Evolutionary conservation across 495 filamentous ascomycete genomes (phyloP).

Genomic region (Penicillium manginii): DNA sequence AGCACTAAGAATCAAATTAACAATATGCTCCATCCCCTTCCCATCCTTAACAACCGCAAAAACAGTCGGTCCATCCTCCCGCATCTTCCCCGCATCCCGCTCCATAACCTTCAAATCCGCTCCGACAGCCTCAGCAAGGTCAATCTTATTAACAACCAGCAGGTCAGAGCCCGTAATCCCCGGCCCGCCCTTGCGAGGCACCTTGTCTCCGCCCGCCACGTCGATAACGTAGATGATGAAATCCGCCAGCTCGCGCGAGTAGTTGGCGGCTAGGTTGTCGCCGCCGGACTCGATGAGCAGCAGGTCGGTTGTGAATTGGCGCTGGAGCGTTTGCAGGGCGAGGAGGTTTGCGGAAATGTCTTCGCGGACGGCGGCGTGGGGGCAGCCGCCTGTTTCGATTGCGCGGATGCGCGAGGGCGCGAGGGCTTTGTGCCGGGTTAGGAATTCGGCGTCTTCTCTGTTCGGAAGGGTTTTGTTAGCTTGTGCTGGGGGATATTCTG

Average conservation of each 20-base stretch:
- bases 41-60: constrained; percentile 97
- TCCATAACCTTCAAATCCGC: constrained; percentile 95
- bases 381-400: constrained; percentile 97
- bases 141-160: constrained; percentile 94
- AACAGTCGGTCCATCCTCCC: constrained; percentile 94
- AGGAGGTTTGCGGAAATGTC: constrained; percentile 94
- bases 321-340: constrained; percentile 85
- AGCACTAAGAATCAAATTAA: constrained; percentile 84
- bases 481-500: constrained; percentile 9
- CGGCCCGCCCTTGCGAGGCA: constrained; percentile 93
- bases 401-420: constrained; percentile 82
- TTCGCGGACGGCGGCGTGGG: constrained; percentile 96
- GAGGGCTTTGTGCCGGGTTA: constrained; percentile 82
- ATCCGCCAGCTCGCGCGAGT: constrained; percentile 89
- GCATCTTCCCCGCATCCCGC: constrained; percentile 89
- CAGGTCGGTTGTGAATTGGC: constrained; percentile 69
- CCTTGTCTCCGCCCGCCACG: constrained; percentile 95
- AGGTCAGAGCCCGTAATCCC: constrained; percentile 95
- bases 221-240: constrained; percentile 99
- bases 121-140: constrained; percentile 88
- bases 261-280: constrained; percentile 97
- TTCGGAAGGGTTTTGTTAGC: no score
- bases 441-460: constrained; percentile 96
- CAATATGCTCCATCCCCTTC: constrained; percentile 80
- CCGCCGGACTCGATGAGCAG: constrained; percentile 93